These are phyloP conservation scores for Mycena rosella DNA, from an alignment of 768 basidiomycete species.

Conservation along the genomic window DNA sequence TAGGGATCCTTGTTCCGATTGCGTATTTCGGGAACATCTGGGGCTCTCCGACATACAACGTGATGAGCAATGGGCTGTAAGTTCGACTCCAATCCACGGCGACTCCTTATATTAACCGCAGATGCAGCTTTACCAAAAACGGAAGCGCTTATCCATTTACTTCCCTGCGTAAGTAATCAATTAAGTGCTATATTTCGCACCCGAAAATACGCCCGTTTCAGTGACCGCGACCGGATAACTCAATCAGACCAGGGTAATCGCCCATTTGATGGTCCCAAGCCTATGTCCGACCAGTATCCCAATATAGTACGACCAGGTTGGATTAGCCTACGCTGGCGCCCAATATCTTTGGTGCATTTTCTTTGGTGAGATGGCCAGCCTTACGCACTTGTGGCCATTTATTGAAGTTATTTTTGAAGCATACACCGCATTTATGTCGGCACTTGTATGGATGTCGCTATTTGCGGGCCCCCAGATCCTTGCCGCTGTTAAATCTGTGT, in stretches of 20 bases:
- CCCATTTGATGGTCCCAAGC: background rate
- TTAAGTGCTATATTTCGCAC: background rate
- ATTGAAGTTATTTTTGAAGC: background rate
- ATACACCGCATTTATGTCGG: background rate
- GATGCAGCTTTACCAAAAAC: constrained; percentile 17
- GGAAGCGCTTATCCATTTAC: constrained; percentile 13
- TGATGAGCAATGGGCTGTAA: constrained; percentile 20
- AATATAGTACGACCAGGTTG: constrained; percentile 16
- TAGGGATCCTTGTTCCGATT: constrained; percentile 22
- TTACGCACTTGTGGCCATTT: too few species aligned
- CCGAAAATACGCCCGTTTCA: background rate
- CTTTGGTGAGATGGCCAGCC: background rate
- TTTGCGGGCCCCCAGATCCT: background rate
- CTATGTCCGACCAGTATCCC: background rate
- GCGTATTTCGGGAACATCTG: constrained; percentile 14
- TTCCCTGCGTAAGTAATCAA: background rate
- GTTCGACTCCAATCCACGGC: background rate
- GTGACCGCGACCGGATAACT: background rate
- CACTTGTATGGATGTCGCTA: background rate
- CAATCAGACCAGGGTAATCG: constrained; percentile 13
- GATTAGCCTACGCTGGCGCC: constrained; percentile 14
- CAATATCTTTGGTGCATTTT: constrained; percentile 16
- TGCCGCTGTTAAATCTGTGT: background rate
- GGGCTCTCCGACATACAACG: constrained; percentile 14
- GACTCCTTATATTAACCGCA: background rate